Base-by-base conservation (phyloP, 192 early-diverging fungal species). In the Gaertneriomyces sp. region DNA sequence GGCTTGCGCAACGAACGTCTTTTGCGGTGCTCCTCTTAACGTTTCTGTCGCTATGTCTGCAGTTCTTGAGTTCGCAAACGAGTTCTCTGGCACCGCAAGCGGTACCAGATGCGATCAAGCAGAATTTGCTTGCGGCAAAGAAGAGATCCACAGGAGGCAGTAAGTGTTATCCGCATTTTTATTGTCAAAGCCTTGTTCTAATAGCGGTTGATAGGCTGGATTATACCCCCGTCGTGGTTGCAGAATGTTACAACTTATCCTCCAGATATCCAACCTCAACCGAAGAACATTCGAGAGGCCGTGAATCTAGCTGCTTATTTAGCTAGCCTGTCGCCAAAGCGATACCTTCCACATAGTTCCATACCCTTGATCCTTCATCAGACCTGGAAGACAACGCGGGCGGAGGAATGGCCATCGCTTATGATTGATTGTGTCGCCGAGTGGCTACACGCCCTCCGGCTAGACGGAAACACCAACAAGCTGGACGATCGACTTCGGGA, bases 291-390 rank as follows among this genome's bases (percentile, higher is more conserved):
- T 7, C 9, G 11, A 14, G 42, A 60, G 20, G 56, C 65, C 14
- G 65, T 33, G 2, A 14, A 25, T 3, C 65, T 67, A 12, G 56
- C 65, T 17, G 39, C 46, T 16, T 45, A 33, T 45, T 57, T 67
- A 25, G 40, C 65, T 14, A 43, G 12, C n/a, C 11, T 9, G 4
- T 17, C 40, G 12, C 39, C 54, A 16, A 16, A 53, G 8, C 52
- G 63, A 4, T n/a, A 49, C 20, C 20, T 67, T 14, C 56, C 65
- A 33, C 65, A 67, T 53, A 67, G 56, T 10, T 14, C 10, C 12
- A 67, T 67, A 14, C 65, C 65, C 38, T 57, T 67, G 12, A 60
- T 67, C 38, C 10, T 67, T 4, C 65, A 67, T 60, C 65, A 67
- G 43, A 67, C 65, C 6, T 67, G 53, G 53, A 67, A 59, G 47